Evolutionary conservation across 2,329 filamentous ascomycete species (phyloP).

Genomic region (Diaporthe nobilis): DNA sequence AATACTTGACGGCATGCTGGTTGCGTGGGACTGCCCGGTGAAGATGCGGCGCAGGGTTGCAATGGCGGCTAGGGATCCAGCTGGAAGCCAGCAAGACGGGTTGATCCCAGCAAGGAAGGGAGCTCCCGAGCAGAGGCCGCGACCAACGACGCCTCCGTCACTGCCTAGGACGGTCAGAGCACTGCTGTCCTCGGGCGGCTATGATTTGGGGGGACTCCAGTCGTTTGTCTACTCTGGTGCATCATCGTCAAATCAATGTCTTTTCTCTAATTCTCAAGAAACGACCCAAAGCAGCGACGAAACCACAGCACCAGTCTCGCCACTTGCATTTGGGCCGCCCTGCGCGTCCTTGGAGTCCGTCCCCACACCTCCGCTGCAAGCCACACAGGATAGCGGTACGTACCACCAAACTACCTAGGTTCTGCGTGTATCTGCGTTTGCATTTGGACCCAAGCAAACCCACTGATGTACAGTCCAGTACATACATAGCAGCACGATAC

Average conservation of each 20-base stretch:
- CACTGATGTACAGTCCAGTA: slow-evolving; percentile 21
- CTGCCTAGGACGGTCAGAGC: slow-evolving; percentile 11
- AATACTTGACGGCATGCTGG: slow-evolving; percentile 1
- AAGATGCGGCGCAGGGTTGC: slow-evolving; percentile 33
- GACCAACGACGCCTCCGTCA: slow-evolving; percentile 15
- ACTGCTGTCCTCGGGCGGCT: slow-evolving; percentile 24
- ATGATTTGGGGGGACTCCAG: neutral
- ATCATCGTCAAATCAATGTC: slow-evolving; percentile 13
- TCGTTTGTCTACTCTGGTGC: neutral
- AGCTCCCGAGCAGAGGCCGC: slow-evolving; percentile 31
- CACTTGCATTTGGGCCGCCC: slow-evolving; percentile 4
- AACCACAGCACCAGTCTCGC: slow-evolving; percentile 11
- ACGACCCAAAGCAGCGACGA: neutral
- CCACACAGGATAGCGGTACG: slow-evolving; percentile 11
- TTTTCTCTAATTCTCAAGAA: neutral
- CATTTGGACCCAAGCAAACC: slow-evolving; percentile 6
- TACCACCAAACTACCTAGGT: slow-evolving; percentile 18
- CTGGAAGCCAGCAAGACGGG: slow-evolving; percentile 14
- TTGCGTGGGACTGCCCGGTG: neutral
- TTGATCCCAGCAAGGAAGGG: slow-evolving; percentile 37
- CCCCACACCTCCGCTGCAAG: slow-evolving; percentile 25
- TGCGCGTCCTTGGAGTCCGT: neutral
- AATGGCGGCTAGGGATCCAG: slow-evolving; percentile 38
- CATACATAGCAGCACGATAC: slow-evolving; percentile 31
- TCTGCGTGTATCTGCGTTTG: neutral